Conservation (phyloP, 192 early-diverging fungal species). For the Gamsiella multidivaricata region DNA sequence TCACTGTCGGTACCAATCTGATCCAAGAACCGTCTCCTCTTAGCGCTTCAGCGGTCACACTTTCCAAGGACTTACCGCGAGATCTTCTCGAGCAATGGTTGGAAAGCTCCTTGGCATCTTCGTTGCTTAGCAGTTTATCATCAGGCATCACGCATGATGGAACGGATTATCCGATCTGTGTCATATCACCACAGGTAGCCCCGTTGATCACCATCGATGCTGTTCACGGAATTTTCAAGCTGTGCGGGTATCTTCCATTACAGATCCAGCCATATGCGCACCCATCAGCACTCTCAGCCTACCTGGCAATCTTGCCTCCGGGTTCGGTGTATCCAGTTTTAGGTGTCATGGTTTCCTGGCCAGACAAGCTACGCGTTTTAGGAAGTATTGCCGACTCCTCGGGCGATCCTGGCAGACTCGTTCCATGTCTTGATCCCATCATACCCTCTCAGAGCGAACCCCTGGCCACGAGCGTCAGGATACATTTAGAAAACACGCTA, state of each 20-base stretch:
- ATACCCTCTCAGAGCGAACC: neutral
- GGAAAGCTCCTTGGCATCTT: neutral
- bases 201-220: neutral
- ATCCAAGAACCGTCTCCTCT: too few species aligned
- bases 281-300: constrained; percentile 7
- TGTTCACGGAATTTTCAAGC: neutral
- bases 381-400: neutral
- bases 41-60: too few species aligned
- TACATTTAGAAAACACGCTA: neutral
- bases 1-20: too few species aligned
- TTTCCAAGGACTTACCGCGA: too few species aligned
- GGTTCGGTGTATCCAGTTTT: neutral
- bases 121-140: neutral
- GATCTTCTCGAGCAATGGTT: constrained; percentile 11
- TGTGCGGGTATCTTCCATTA: neutral
- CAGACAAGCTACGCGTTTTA: neutral
- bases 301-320: neutral
- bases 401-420: neutral
- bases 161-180: neutral
- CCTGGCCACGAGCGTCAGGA: neutral
- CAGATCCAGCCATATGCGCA: neutral
- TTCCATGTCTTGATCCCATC: neutral
- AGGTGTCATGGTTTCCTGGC: constrained; percentile 8
- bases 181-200: constrained; percentile 9
- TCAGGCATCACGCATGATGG: neutral